A percentile compares a stretch with the other conserved stretches of the same genome.
These are phyloP conservation scores for Cairneyella variabilis DNA, from an alignment of 495 filamentous ascomycete genomes.

Conservation along the genomic window DNA sequence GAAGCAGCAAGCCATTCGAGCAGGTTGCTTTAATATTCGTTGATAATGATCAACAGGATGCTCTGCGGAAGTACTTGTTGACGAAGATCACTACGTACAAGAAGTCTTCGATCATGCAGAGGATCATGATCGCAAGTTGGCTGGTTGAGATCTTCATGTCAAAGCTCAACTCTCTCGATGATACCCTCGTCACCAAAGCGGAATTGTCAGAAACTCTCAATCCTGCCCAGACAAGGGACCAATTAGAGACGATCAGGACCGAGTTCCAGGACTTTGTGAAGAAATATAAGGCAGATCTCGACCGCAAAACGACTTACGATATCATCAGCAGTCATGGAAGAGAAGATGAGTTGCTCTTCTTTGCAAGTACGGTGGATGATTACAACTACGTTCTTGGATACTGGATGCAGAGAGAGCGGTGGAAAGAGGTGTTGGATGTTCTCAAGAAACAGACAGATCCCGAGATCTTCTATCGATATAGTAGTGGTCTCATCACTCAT, in stretches of 20 bases:
- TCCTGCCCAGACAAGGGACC: conserved; percentile 63
- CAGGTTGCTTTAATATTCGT: conserved; percentile 90
- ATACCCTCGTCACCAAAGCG: conserved; percentile 86
- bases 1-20: conserved; percentile 94
- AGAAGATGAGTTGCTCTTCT: conserved; percentile 87
- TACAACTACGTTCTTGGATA: conserved; percentile 93
- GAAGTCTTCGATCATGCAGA: conserved; percentile 83
- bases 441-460: conserved; percentile 87
- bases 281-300: conserved; percentile 79
- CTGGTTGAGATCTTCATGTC: conserved; percentile 96
- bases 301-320: conserved; percentile 89
- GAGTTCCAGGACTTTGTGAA: conserved; percentile 88
- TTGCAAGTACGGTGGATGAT: conserved; percentile 81
- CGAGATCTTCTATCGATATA: conserved; percentile 92
- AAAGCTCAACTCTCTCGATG: conserved; percentile 90
- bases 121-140: conserved; percentile 94
- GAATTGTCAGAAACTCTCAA: conserved; percentile 71
- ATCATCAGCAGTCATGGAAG: conserved; percentile 93
- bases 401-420: conserved; percentile 95
- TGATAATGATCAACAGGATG: conserved; percentile 85
- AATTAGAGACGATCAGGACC: conserved; percentile 61
- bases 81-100: conserved; percentile 80
- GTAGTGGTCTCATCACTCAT: conserved; percentile 92
- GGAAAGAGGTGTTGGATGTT: conserved; percentile 83
- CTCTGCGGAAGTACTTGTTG: conserved; percentile 82